These are phyloP conservation scores for Wickerhamomyces pijperi DNA, from an alignment of 805 yeast genomes.

Conservation along the genomic window DNA sequence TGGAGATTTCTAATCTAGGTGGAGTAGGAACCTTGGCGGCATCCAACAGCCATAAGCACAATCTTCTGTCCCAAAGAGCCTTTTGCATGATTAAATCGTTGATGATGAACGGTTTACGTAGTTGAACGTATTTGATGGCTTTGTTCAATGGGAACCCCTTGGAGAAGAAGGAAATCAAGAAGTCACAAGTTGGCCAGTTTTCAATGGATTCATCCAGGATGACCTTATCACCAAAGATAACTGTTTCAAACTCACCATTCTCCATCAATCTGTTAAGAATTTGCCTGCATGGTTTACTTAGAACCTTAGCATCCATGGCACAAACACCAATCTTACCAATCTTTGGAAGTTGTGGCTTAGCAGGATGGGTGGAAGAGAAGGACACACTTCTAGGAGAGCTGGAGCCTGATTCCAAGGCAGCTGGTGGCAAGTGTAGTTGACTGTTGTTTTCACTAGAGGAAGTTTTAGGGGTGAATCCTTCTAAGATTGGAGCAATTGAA, in stretches of 20 bases:
- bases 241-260: conserved; percentile 92
- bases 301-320: conserved; percentile 96
- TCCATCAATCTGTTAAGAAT: conserved; percentile 81
- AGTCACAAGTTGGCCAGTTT: conserved; percentile 99
- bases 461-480: conserved; percentile 62
- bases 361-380: neutral
- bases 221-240: conserved; percentile 94
- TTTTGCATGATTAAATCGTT: conserved; percentile 89
- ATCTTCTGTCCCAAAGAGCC: conserved; percentile 93
- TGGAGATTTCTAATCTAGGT: conserved; percentile 70
- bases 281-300: conserved; percentile 90
- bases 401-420: conserved; percentile 8
- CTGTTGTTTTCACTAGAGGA: conserved; percentile 36
- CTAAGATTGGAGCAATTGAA: conserved; percentile 69
- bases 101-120: conserved; percentile 80
- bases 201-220: conserved; percentile 87
- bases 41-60: conserved; percentile 70
- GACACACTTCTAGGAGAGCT: conserved; percentile 7
- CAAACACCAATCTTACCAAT: conserved; percentile 96
- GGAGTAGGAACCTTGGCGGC: conserved; percentile 88
- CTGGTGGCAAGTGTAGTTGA: conserved; percentile 15
- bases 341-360: conserved; percentile 41
- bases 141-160: conserved; percentile 93
- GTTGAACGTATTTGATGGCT: conserved; percentile 81
- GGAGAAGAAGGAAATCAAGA: conserved; percentile 86